Evolutionary conservation across 306 rosid genomes (phyloP).

Genomic region (Vigna radiata): DNA sequence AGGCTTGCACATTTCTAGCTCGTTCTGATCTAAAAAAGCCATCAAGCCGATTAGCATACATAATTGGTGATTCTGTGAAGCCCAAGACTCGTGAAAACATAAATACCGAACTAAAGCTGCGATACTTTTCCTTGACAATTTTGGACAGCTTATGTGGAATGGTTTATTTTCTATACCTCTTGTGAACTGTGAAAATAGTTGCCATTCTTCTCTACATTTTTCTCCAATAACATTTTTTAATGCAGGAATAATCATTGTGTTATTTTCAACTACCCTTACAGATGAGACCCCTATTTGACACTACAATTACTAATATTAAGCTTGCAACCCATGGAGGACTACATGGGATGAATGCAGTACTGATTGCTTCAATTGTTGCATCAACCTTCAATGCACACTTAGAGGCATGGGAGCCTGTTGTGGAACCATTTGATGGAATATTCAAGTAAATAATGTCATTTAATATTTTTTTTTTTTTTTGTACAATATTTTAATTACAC

Average conservation of each 20-base stretch:
- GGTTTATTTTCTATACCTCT: slow-evolving; percentile 59
- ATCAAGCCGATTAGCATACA: slow-evolving; percentile 80
- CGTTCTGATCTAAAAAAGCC: slow-evolving; percentile 88
- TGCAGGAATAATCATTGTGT: slow-evolving; percentile 8
- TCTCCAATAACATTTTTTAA: slow-evolving; percentile 6
- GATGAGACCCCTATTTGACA: slow-evolving; percentile 94
- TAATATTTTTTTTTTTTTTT: not conserved
- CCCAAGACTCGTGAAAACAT: slow-evolving; percentile 87
- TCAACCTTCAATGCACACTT: slow-evolving; percentile 93
- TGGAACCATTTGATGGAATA: slow-evolving; percentile 98
- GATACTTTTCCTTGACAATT: slow-evolving; percentile 83
- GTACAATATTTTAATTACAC: slow-evolving; percentile 3
- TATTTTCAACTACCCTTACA: slow-evolving; percentile 53
- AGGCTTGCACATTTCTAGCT: slow-evolving; percentile 97
- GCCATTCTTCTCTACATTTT: slow-evolving; percentile 9
- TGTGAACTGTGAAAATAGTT: slow-evolving; percentile 30
- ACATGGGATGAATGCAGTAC: slow-evolving; percentile 90
- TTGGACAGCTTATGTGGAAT: slow-evolving; percentile 94
- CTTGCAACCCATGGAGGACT: slow-evolving; percentile 94
- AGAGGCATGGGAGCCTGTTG: slow-evolving; percentile 98
- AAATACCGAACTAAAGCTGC: slow-evolving; percentile 90
- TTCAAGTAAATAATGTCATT: slow-evolving; percentile 70
- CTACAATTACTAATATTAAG: slow-evolving; percentile 84
- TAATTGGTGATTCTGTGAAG: slow-evolving; percentile 80
- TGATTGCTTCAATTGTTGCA: slow-evolving; percentile 93